These are phyloP conservation scores for Funneliformis mosseae DNA, from an alignment of 192 early-diverging fungal species.

Conservation along the genomic window DNA sequence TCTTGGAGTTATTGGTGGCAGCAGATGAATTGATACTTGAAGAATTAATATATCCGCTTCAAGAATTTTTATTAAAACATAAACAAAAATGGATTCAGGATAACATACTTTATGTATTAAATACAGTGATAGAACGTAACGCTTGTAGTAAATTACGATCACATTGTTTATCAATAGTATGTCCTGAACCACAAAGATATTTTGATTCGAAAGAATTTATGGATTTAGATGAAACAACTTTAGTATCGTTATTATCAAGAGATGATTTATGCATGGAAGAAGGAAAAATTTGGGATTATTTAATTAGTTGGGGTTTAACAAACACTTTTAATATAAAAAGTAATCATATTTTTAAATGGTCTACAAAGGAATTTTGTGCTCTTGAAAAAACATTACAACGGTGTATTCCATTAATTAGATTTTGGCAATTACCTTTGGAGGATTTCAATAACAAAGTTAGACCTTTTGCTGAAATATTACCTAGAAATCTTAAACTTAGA, in stretches of 20 bases:
- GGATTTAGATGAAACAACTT: slow-evolving; percentile 22
- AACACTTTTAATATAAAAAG: slow-evolving; percentile 23
- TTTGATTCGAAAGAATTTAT: slow-evolving; percentile 33
- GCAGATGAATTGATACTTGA: slow-evolving; percentile 28
- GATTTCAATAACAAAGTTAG: slow-evolving; percentile 29
- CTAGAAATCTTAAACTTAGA: slow-evolving; percentile 15
- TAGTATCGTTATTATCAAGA: slow-evolving; percentile 15
- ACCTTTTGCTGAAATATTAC: slow-evolving; percentile 22
- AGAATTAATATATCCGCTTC: slow-evolving; percentile 18
- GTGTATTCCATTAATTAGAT: slow-evolving; percentile 32
- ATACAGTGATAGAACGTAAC: slow-evolving; percentile 18
- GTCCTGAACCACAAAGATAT: slow-evolving; percentile 21
- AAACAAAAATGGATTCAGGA: slow-evolving; percentile 29
- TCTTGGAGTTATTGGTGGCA: slow-evolving; percentile 19
- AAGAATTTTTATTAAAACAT: slow-evolving; percentile 11
- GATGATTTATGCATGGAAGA: slow-evolving; percentile 35
- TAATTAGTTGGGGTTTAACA: slow-evolving; percentile 26
- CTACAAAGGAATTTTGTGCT: slow-evolving; percentile 4
- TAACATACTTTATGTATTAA: slow-evolving; percentile 22
- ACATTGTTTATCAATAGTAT: slow-evolving; percentile 33
- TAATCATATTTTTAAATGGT: slow-evolving; percentile 20
- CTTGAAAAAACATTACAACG: slow-evolving; percentile 26
- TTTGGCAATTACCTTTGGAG: slow-evolving; percentile 14
- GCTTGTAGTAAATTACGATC: slow-evolving; percentile 13
- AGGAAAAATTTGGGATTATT: slow-evolving; percentile 29